These are phyloP conservation scores for Jamesozyma jinghongensis DNA, from an alignment of 805 yeast genomes.

Conservation along the genomic window DNA sequence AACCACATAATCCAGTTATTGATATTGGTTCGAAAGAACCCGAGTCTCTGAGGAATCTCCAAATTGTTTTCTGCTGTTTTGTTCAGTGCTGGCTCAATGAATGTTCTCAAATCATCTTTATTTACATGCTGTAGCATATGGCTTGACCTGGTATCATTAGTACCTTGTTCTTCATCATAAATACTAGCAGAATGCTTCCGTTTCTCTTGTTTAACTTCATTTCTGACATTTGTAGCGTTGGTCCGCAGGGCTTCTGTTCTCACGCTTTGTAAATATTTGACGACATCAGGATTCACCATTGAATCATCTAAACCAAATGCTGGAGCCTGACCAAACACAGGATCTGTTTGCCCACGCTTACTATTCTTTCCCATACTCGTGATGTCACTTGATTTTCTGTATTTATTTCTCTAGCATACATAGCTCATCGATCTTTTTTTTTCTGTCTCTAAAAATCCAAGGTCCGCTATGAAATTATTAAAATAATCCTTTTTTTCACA, in stretches of 20 bases:
- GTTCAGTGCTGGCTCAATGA: not conserved
- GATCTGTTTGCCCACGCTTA: slow-evolving; percentile 9
- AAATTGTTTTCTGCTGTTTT: not conserved
- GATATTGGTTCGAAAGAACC: slow-evolving; percentile 3
- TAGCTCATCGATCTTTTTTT: too few relatives aligned
- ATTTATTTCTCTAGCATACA: too few relatives aligned
- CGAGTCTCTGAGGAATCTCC: not conserved
- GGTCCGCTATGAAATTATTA: too few relatives aligned
- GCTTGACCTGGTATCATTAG: not conserved
- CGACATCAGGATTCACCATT: slow-evolving; percentile 21
- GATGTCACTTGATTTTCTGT: too few relatives aligned
- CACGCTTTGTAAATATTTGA: slow-evolving; percentile 19
- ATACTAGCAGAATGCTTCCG: slow-evolving; percentile 14
- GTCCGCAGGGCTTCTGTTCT: slow-evolving; percentile 25
- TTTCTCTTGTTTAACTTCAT: not conserved
- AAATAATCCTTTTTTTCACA: too few relatives aligned
- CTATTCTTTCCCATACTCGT: not conserved
- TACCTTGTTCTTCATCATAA: slow-evolving; percentile 17
- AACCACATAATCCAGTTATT: slow-evolving; percentile 14
- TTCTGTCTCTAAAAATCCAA: too few relatives aligned
- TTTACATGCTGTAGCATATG: not conserved
- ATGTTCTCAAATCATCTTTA: not conserved
- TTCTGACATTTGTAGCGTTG: slow-evolving; percentile 3
- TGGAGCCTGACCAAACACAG: slow-evolving; percentile 24
- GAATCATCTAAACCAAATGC: slow-evolving; percentile 22